Evolutionary conservation across 768 basidiomycete species (phyloP), one percentile per base, ranked within the genome.

Genomic region (Termitomyces sp.): DNA sequence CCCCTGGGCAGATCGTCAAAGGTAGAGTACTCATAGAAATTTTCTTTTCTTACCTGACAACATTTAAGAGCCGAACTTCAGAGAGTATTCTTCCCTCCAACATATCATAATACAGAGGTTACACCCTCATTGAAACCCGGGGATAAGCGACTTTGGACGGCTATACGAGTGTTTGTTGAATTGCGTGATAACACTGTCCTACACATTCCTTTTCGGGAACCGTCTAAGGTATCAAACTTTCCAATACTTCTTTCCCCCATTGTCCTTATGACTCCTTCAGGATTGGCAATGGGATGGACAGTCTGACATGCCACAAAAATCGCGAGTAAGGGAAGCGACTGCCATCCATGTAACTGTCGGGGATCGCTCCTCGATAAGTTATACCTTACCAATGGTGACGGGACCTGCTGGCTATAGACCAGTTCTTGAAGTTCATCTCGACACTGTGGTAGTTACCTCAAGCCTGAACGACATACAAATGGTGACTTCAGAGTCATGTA

Each of bases 1-100:
- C 5, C 96, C 96, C 4, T 98, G 96, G 96, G 89, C 94, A 24
- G 96, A 98, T 72, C 81, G 95, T 26, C 96, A 97, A 71, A 79
- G 94, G 91, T 87, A 66, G 64, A 58, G 22, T 52, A 13, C 26
- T 41, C 18, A 1, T 37, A 7, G 20, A 28, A 5, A 28, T 9
- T 31, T 13, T 28, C 16, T 44, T 41, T 33, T 51, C 45, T 26
- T 2, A 48, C 37, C 49, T 57, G 4, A 60, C 46, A 58, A 31
- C 59, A 29, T 45, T 31, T 34, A 37, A 90, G 93, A 47, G 82
- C 77, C 15, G 83, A 90, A 57, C 72, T 98, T 22, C 95, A 97
- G 68, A 80, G 77, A 39, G 74, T 81, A 0, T 95, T 98, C 71
- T 93, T 94, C 61, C 96, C 96, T 5, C 76, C 87, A 0, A 80